These are phyloP conservation scores for Lipomyces oligophaga DNA, from an alignment of 805 yeast species.

Conservation along the genomic window DNA sequence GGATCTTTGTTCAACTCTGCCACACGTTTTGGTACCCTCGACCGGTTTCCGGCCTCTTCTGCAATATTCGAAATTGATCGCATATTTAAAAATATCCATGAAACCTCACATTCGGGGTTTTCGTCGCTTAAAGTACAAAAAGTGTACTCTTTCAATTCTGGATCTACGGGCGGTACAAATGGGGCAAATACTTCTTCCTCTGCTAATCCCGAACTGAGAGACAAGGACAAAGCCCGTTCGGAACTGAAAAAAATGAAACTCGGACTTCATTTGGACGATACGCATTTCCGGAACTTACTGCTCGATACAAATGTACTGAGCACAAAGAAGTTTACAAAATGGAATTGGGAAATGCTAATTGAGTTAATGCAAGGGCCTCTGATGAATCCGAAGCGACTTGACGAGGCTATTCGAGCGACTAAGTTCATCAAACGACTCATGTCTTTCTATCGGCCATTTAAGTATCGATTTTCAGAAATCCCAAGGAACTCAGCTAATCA, in stretches of 20 bases:
- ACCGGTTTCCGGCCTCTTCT: conserved; percentile 36
- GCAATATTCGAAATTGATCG: conserved; percentile 50
- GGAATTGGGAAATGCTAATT: conserved; percentile 81
- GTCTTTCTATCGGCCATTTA: conserved; percentile 88
- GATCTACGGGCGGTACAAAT: conserved; percentile 1
- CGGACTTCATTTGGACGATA: conserved; percentile 54
- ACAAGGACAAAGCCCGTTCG: conserved; percentile 10
- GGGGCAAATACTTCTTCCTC: too few relatives aligned
- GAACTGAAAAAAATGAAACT: conserved; percentile 34
- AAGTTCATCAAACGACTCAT: conserved; percentile 79
- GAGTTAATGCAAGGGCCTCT: conserved; percentile 82
- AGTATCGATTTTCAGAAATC: conserved; percentile 65
- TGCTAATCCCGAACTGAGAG: neutral
- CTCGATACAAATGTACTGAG: conserved; percentile 66
- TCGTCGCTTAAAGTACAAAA: conserved; percentile 9
- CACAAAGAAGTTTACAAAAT: conserved; percentile 71
- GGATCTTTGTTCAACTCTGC: conserved; percentile 33
- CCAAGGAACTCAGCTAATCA: conserved; percentile 50
- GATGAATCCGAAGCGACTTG: conserved; percentile 64
- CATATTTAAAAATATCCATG: conserved; percentile 33
- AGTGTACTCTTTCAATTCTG: too few relatives aligned
- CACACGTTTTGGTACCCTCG: conserved; percentile 21
- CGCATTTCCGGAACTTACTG: conserved; percentile 61
- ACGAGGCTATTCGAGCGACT: conserved; percentile 72
- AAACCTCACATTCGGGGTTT: too few relatives aligned